Evolutionary conservation across 108 stramenopile species (phyloP).

Genomic region (Phaeodactylum tricornutum): DNA sequence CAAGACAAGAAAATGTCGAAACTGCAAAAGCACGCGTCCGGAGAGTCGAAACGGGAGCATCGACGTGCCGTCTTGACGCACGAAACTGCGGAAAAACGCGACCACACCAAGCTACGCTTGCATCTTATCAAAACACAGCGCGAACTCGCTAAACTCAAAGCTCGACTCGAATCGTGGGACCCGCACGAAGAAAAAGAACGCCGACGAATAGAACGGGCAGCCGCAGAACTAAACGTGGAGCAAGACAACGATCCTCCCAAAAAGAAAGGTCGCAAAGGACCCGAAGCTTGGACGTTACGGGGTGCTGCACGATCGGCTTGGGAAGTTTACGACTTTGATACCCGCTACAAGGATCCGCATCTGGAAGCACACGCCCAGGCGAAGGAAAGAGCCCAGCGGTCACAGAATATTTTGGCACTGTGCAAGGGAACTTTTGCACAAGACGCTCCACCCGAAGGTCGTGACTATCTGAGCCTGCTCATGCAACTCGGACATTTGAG

Average conservation of each 20-base stretch:
- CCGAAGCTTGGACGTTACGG: slow-evolving; percentile 79
- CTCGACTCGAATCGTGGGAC: slow-evolving; percentile 66
- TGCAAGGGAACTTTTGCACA: slow-evolving; percentile 19
- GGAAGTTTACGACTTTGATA: slow-evolving; percentile 86
- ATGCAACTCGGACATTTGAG: slow-evolving; percentile 71
- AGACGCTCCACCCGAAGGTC: slow-evolving; percentile 17
- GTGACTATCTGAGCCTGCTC: slow-evolving; percentile 51
- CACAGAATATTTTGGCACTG: slow-evolving; percentile 43
- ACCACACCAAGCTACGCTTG: slow-evolving; percentile 40
- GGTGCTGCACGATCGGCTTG: slow-evolving; percentile 83
- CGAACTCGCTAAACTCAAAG: slow-evolving; percentile 27
- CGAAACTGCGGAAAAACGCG: slow-evolving; percentile 29
- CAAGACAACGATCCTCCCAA: slow-evolving; percentile 18
- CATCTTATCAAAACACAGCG: slow-evolving; percentile 63
- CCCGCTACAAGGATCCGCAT: slow-evolving; percentile 78
- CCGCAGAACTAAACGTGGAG: slow-evolving; percentile 2
- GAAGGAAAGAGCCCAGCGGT: slow-evolving; percentile 35
- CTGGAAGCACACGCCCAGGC: slow-evolving; percentile 62
- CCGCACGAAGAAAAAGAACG: slow-evolving; percentile 40
- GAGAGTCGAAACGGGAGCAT: background rate
- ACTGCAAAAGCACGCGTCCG: background rate
- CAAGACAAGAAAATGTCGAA: slow-evolving; percentile 12
- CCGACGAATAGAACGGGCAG: too few relatives aligned
- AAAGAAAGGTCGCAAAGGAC: slow-evolving; percentile 41
- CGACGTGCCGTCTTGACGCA: slow-evolving; percentile 20